A percentile compares a stretch with the other conserved stretches of the same genome.
Evolutionary conservation across 306 rosid species (phyloP).

Genomic region (apple (Malus domestica)): DNA sequence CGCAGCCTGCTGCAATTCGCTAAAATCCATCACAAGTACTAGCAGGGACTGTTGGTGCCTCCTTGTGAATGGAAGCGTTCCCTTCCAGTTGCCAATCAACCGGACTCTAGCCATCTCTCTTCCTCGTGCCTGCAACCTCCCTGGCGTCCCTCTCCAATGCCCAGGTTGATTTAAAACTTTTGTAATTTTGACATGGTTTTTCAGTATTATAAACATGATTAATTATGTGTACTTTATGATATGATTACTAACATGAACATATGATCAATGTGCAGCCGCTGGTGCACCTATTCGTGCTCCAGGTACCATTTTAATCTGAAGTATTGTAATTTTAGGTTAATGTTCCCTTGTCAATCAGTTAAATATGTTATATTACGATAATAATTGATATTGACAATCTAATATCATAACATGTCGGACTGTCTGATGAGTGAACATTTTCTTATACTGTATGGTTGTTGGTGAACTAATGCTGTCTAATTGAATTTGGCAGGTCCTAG

Average conservation of each 20-base stretch:
- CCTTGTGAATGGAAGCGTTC: slow-evolving; percentile 41
- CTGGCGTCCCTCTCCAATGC: slow-evolving; percentile 69
- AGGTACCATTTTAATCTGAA: slow-evolving; percentile 28
- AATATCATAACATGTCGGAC: not conserved
- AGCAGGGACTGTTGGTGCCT: slow-evolving; percentile 64
- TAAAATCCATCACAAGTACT: slow-evolving; percentile 40
- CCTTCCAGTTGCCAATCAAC: slow-evolving; percentile 57
- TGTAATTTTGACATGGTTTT: not conserved
- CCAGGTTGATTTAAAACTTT: slow-evolving; percentile 12
- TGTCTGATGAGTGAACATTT: not conserved
- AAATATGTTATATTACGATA: not conserved
- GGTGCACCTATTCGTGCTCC: slow-evolving; percentile 65
- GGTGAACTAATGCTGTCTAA: not conserved
- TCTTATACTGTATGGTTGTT: not conserved
- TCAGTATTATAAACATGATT: not conserved
- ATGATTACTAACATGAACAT: slow-evolving; percentile 2
- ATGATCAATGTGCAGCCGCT: slow-evolving; percentile 38
- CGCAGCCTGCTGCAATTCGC: slow-evolving; percentile 46
- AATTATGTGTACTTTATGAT: not conserved
- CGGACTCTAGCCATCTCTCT: slow-evolving; percentile 65
- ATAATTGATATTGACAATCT: not conserved
- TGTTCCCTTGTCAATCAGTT: not conserved
- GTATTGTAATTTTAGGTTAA: not conserved
- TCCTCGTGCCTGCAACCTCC: slow-evolving; percentile 79
- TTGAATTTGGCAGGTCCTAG: slow-evolving; percentile 41